Percentiles rank a stretch among this genome's conserved stretches.
Evolutionary conservation across 768 basidiomycete genomes (phyloP).

Genomic region (Pleurotus tuber-regium): DNA sequence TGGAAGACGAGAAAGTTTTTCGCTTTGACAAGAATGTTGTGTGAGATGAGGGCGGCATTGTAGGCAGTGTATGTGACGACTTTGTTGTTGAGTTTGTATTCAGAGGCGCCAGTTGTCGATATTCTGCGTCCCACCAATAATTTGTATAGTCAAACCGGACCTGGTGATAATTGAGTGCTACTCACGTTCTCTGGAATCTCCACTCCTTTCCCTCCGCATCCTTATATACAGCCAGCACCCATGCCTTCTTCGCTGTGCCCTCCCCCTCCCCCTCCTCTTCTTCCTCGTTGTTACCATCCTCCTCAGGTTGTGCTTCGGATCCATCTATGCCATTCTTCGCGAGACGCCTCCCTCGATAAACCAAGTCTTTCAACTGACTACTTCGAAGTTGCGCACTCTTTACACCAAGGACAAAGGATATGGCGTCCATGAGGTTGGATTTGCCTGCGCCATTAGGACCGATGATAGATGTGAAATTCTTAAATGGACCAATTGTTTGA

Average conservation of each 20-base stretch:
- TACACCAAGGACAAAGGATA: constrained; percentile 97
- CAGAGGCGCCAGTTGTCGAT: constrained; percentile 81
- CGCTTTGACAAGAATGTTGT: constrained; percentile 97
- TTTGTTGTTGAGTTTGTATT: constrained; percentile 84
- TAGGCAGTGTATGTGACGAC: constrained; percentile 86
- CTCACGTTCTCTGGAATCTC: constrained; percentile 90
- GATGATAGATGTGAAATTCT: constrained; percentile 92
- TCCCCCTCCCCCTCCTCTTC: constrained; percentile 60
- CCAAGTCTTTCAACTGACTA: constrained; percentile 91
- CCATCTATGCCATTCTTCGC: constrained; percentile 30
- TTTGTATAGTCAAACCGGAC: constrained; percentile 2
- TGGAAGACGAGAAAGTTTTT: constrained; percentile 99
- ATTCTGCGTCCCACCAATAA: constrained; percentile 50
- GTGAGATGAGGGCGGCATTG: constrained; percentile 80
- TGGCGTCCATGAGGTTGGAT: constrained; percentile 99
- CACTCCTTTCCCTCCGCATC: constrained; percentile 80
- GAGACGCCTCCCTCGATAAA: constrained; percentile 85
- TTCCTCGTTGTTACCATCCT: constrained; percentile 51
- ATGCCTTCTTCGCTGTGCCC: constrained; percentile 87
- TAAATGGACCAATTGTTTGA: constrained; percentile 88
- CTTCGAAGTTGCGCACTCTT: constrained; percentile 91
- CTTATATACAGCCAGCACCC: constrained; percentile 90
- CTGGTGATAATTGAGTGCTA: constrained; percentile 16
- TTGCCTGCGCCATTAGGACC: constrained; percentile 99
- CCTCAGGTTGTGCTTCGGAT: constrained; percentile 20